Conservation (phyloP, 352 stramenopile genomes). For the Pythium dissimile region DNA sequence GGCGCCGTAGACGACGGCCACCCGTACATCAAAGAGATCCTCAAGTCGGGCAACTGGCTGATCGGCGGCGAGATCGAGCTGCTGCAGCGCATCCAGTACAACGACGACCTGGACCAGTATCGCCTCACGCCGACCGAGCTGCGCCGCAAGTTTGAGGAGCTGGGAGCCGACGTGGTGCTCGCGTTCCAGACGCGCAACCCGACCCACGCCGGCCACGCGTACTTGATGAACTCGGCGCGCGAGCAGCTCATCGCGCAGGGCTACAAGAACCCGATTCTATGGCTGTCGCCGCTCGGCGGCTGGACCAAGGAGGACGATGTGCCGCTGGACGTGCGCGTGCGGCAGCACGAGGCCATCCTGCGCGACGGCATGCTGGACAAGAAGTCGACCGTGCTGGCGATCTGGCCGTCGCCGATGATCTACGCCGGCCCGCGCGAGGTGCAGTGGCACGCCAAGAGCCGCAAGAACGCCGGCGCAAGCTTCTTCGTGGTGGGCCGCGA, state of each 20-base stretch:
- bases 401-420: slow-evolving; percentile 98
- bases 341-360: slow-evolving; percentile 94
- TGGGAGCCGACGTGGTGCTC: slow-evolving; percentile 96
- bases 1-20: slow-evolving; percentile 95
- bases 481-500: slow-evolving; percentile 98
- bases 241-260: slow-evolving; percentile 91
- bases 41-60: slow-evolving; percentile 93
- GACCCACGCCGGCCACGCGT: slow-evolving; percentile 96
- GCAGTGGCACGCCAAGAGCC: slow-evolving; percentile 97
- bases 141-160: slow-evolving; percentile 91
- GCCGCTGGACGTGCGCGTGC: slow-evolving; percentile 96
- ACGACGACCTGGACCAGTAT: slow-evolving; percentile 97
- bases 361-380: slow-evolving; percentile 94
- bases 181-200: slow-evolving; percentile 98
- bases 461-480: slow-evolving; percentile 93
- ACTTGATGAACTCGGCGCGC: slow-evolving; percentile 96
- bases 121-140: slow-evolving; percentile 93
- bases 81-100: slow-evolving; percentile 94
- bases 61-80: slow-evolving; percentile 96
- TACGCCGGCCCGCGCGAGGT: slow-evolving; percentile 98
- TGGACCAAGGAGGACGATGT: slow-evolving; percentile 99
- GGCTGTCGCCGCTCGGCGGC: slow-evolving; percentile 95
- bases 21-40: slow-evolving; percentile 96
- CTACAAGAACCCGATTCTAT: slow-evolving; percentile 97
- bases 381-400: slow-evolving; percentile 96